Percentiles rank a stretch among this genome's conserved stretches.
These are phyloP conservation scores for Houttuynia cordata DNA, from an alignment of 164 flowering plant species.

Conservation along the genomic window DNA sequence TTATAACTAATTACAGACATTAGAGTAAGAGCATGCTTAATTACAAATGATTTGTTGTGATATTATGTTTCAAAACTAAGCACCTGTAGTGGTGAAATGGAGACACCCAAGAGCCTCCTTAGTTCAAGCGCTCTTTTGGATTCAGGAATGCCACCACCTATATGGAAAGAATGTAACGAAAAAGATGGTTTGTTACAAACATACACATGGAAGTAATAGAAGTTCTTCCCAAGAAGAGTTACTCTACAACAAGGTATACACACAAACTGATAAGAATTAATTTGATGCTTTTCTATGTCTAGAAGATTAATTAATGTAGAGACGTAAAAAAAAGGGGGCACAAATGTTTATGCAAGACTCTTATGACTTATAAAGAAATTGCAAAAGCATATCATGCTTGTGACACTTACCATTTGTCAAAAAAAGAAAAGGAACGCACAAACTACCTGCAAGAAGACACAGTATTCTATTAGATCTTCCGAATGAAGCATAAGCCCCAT, in stretches of 20 bases:
- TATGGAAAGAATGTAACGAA: background rate
- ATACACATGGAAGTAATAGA: background rate
- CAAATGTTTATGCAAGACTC: too few relatives aligned
- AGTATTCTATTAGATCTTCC: too few relatives aligned
- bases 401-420: constrained; percentile 63
- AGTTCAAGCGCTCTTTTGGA: constrained; percentile 2
- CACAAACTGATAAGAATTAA: too few relatives aligned
- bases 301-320: background rate
- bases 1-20: too few relatives aligned
- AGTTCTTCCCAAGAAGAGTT: background rate
- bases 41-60: too few relatives aligned
- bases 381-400: too few relatives aligned
- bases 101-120: background rate
- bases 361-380: too few relatives aligned
- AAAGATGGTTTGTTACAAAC: too few relatives aligned
- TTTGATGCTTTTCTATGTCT: background rate
- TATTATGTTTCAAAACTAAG: too few relatives aligned
- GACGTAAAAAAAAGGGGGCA: background rate
- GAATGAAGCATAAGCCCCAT: too few relatives aligned
- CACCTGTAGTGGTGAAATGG: constrained; percentile 2
- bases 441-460: constrained; percentile 30
- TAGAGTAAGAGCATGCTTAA: too few relatives aligned
- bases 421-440: constrained; percentile 64
- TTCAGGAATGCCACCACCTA: constrained; percentile 5
- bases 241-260: too few relatives aligned